Evolutionary conservation across 257 asterid genomes (phyloP).

Genomic region (Solanum infundibuliforme): DNA sequence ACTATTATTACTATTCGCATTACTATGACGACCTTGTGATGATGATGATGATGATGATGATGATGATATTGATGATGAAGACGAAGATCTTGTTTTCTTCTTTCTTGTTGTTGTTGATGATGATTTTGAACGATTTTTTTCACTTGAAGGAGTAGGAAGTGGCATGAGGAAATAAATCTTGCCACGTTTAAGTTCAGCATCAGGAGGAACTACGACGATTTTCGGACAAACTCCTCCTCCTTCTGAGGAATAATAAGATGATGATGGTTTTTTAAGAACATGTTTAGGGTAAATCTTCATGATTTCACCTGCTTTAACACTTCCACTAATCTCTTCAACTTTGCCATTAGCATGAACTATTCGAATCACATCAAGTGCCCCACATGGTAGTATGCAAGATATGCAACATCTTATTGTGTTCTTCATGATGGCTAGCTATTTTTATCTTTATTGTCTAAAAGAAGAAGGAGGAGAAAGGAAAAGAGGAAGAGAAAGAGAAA

Average conservation of each 20-base stretch:
- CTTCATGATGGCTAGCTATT: slow-evolving; percentile 30
- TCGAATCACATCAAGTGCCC: slow-evolving; percentile 85
- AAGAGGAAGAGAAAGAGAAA: slow-evolving; percentile 5
- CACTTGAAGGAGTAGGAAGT: slow-evolving; percentile 33
- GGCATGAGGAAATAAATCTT: slow-evolving; percentile 92
- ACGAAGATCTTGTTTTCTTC: slow-evolving; percentile 30
- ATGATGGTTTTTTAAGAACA: slow-evolving; percentile 71
- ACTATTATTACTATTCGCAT: not conserved
- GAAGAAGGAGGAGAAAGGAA: not conserved
- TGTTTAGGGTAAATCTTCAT: slow-evolving; percentile 78
- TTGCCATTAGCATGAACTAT: slow-evolving; percentile 78
- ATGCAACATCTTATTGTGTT: slow-evolving; percentile 83
- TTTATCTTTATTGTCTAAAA: slow-evolving; percentile 6
- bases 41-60: not conserved
- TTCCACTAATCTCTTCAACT: slow-evolving; percentile 68
- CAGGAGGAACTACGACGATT: slow-evolving; percentile 68
- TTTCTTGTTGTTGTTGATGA: slow-evolving; percentile 20
- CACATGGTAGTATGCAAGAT: slow-evolving; percentile 99
- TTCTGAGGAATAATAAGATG: slow-evolving; percentile 28
- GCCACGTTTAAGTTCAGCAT: slow-evolving; percentile 75
- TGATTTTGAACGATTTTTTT: slow-evolving; percentile 19
- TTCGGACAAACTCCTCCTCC: slow-evolving; percentile 43
- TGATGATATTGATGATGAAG: not conserved
- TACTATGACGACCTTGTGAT: not conserved
- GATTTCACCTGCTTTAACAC: slow-evolving; percentile 64